Percentiles rank a stretch among this genome's conserved stretches.
Evolutionary conservation across 495 filamentous ascomycete species (phyloP).

Genomic region (Penicillium waksmanii): DNA sequence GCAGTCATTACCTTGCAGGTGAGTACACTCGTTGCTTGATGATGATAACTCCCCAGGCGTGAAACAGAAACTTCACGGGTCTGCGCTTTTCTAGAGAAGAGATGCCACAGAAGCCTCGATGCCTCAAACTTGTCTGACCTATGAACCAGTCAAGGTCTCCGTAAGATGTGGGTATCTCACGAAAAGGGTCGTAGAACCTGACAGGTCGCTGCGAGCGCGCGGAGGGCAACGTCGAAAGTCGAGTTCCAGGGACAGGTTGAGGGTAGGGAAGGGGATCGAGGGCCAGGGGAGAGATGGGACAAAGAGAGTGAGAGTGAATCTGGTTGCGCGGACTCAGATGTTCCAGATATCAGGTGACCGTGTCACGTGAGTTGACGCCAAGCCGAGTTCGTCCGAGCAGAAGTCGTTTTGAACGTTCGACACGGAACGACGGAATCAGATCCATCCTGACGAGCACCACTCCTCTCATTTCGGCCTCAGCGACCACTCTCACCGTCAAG

Average conservation of each 20-base stretch:
- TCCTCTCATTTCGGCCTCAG: slow-evolving; percentile 28
- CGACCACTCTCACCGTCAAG: slow-evolving; percentile 42
- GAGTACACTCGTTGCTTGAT: slow-evolving; percentile 16
- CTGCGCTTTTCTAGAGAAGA: slow-evolving; percentile 28
- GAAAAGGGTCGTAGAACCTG: slow-evolving; percentile 47
- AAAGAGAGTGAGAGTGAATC: slow-evolving; percentile 17
- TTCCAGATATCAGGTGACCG: not conserved
- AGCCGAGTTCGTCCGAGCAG: slow-evolving; percentile 34
- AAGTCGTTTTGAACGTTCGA: slow-evolving; percentile 41
- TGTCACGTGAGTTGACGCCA: slow-evolving; percentile 33
- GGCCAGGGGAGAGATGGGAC: slow-evolving; percentile 24
- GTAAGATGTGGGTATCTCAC: slow-evolving; percentile 42
- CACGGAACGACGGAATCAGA: slow-evolving; percentile 41
- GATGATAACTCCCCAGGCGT: slow-evolving; percentile 30
- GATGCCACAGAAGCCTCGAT: slow-evolving; percentile 30
- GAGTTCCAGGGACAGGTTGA: slow-evolving; percentile 39
- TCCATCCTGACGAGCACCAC: slow-evolving; percentile 38
- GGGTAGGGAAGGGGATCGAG: slow-evolving; percentile 22
- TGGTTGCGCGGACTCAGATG: slow-evolving; percentile 7
- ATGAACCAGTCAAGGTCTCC: slow-evolving; percentile 57
- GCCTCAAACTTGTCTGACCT: slow-evolving; percentile 46
- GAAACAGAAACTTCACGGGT: slow-evolving; percentile 34
- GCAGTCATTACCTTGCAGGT: slow-evolving; percentile 43
- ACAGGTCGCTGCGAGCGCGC: slow-evolving; percentile 34
- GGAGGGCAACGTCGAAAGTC: slow-evolving; percentile 34